These are phyloP conservation scores for Globisporangium cylindrosporum DNA, from an alignment of 352 stramenopile species.

Conservation along the genomic window DNA sequence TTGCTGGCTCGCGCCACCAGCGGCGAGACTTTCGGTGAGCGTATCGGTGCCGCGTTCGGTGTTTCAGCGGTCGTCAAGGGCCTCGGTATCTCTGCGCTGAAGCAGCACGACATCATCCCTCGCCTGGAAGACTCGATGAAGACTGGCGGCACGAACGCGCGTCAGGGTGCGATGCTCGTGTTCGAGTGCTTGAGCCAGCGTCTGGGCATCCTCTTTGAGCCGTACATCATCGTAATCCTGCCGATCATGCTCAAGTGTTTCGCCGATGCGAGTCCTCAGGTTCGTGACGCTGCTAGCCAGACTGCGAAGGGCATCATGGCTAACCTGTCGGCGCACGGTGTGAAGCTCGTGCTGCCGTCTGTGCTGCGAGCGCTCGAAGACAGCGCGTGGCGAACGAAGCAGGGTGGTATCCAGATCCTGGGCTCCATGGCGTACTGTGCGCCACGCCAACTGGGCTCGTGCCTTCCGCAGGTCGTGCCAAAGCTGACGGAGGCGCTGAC, in stretches of 20 bases:
- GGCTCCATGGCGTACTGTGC: constrained; percentile 97
- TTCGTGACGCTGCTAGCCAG: constrained; percentile 94
- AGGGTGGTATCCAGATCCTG: constrained; percentile 97
- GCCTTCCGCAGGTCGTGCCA: constrained; percentile 98
- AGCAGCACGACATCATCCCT: constrained; percentile 97
- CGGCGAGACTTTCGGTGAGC: constrained; percentile 83
- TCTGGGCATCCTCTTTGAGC: constrained; percentile 98
- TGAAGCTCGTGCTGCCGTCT: constrained; percentile 98
- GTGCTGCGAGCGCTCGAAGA: constrained; percentile 95
- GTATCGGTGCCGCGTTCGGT: constrained; percentile 95
- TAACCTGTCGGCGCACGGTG: constrained; percentile 97
- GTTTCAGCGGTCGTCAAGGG: constrained; percentile 99
- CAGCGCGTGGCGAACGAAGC: constrained; percentile 97
- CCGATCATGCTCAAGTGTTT: constrained; percentile 98
- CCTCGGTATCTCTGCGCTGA: constrained; percentile 97
- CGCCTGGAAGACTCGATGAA: constrained; percentile 86
- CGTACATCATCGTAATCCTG: constrained; percentile 98
- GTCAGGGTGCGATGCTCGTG: constrained; percentile 94
- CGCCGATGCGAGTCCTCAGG: constrained; percentile 93
- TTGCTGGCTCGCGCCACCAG: constrained; percentile 70
- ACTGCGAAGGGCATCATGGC: constrained; percentile 98
- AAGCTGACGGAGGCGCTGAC: constrained; percentile 96
- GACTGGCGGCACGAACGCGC: constrained; percentile 64
- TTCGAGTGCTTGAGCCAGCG: constrained; percentile 97
- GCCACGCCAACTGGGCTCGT: constrained; percentile 97